Conservation (phyloP, 176 grass and related monocot genomes). For the Ampelocalamus luodianensis region DNA sequence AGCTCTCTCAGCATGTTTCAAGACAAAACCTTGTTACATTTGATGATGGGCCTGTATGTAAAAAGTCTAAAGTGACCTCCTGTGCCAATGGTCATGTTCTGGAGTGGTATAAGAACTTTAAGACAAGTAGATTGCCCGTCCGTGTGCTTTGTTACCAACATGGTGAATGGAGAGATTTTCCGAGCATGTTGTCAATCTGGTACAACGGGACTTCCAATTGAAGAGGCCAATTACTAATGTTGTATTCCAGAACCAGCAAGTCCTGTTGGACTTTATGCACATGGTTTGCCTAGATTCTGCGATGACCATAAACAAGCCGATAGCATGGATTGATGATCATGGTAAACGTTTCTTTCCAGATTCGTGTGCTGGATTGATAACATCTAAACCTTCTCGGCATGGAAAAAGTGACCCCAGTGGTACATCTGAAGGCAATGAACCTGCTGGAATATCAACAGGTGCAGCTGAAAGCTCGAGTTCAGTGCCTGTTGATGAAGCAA, state of each 20-base stretch:
- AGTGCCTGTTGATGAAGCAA: constrained; percentile 53
- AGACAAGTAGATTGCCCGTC: constrained; percentile 66
- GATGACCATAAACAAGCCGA: constrained; percentile 57
- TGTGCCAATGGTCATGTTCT: constrained; percentile 51
- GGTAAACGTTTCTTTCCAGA: constrained; percentile 69
- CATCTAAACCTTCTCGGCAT: constrained; percentile 41
- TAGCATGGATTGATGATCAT: constrained; percentile 84
- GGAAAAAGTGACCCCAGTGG: constrained; percentile 38
- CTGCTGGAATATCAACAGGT: constrained; percentile 35
- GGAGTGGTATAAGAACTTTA: constrained; percentile 68
- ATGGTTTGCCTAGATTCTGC: constrained; percentile 65
- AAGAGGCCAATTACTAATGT: constrained; percentile 72
- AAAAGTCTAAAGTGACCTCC: constrained; percentile 41
- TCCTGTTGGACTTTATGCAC: constrained; percentile 76
- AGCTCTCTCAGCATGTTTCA: constrained; percentile 30
- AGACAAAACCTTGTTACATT: constrained; percentile 24
- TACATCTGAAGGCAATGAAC: constrained; percentile 34
- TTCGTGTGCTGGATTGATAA: constrained; percentile 43
- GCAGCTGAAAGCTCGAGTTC: constrained; percentile 79
- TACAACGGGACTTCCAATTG: constrained; percentile 56
- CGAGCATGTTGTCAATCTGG: constrained; percentile 58
- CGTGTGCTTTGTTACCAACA: constrained; percentile 70
- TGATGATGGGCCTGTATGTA: constrained; percentile 19
- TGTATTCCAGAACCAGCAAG: constrained; percentile 49
- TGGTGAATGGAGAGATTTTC: constrained; percentile 81